Base-by-base conservation (phyloP, 192 early-diverging fungal species). In the Umbelopsis vinacea region DNA sequence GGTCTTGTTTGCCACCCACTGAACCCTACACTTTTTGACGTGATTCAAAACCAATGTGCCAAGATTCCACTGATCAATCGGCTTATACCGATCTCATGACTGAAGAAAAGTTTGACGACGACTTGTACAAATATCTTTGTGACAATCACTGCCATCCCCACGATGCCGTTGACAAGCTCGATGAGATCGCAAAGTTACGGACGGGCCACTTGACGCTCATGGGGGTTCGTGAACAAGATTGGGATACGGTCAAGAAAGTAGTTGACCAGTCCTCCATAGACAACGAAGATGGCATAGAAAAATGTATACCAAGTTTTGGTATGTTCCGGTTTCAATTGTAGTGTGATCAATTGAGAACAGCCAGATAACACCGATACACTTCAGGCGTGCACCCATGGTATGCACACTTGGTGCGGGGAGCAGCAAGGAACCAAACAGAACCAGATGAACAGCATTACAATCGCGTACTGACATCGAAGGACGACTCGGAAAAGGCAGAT, bases 131-230 rank as follows among this genome's bases (percentile, higher is more conserved):
- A 23, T 40, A 68, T 21, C 21, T 79, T 9, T 76, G 75, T 67
- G 79, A 81, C 66, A 75, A 69, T 7, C 79, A 81, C 38, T 81
- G 79, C 55, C 79, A 81, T 55, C 63, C 75, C 23, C 79, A 81
- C 33, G 79, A 81, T 52, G 79, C 57, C 43, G 1, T 52, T n/a
- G 52, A 76, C 0, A 45, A 63, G 1, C 72, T 81, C 0, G 40
- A 29, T 21, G 17, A 23, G 4, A 81, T 81, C 50, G 26, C 71
- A 4, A 24, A 33, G 15, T 22, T 81, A 15, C 40, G 57, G 15
- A 76, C 74, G 17, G 79, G 74, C 0, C 79, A 76, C 29, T 29
- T 81, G 17, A 76, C 79, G 7, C 22, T 81, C 6, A 81, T 81
- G 79, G 79, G 79, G 0, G 75, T 76, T 4, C 71, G 75, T 33